A percentile compares a stretch with the other conserved stretches of the same genome.
These are phyloP conservation scores for Vanrija sp. DNA, from an alignment of 1,284 basidiomycete species.

Conservation along the genomic window DNA sequence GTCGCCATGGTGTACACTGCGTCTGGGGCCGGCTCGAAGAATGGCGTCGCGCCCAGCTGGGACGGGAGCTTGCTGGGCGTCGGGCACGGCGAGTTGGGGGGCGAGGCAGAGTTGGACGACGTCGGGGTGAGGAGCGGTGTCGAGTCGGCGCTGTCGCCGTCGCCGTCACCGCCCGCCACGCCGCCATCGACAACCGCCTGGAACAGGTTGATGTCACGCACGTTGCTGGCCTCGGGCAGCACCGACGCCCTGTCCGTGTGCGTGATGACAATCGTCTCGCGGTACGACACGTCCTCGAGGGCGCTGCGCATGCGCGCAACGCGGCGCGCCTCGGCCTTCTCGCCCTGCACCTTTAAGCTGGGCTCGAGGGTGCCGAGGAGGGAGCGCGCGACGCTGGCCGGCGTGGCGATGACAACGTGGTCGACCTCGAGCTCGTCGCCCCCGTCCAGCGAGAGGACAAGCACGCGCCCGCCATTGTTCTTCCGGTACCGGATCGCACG, in stretches of 20 bases:
- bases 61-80: background rate
- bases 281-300: slow-evolving; percentile 33
- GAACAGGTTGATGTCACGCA: slow-evolving; percentile 64
- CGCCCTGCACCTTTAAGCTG: slow-evolving; percentile 15
- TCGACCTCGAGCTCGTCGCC: slow-evolving; percentile 51
- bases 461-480: slow-evolving; percentile 19
- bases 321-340: slow-evolving; percentile 14
- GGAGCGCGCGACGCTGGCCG: slow-evolving; percentile 59
- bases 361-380: slow-evolving; percentile 29
- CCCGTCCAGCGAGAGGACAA: slow-evolving; percentile 6
- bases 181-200: slow-evolving; percentile 14
- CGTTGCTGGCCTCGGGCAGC: slow-evolving; percentile 56
- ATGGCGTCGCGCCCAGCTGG: slow-evolving; percentile 15
- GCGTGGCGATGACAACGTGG: slow-evolving; percentile 66
- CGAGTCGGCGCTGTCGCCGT: background rate
- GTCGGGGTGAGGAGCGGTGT: slow-evolving; percentile 5
- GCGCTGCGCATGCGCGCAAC: slow-evolving; percentile 30
- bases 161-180: background rate
- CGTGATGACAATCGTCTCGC: slow-evolving; percentile 61
- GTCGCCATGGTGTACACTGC: slow-evolving; percentile 62
- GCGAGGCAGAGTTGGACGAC: background rate
- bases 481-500: slow-evolving; percentile 12
- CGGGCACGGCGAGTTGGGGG: slow-evolving; percentile 8
- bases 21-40: slow-evolving; percentile 21
- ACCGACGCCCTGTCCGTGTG: slow-evolving; percentile 59